phyloP scores from a whole-genome alignment of 2,329 filamentous ascomycete species.

The Cadophora gregata region DNA sequence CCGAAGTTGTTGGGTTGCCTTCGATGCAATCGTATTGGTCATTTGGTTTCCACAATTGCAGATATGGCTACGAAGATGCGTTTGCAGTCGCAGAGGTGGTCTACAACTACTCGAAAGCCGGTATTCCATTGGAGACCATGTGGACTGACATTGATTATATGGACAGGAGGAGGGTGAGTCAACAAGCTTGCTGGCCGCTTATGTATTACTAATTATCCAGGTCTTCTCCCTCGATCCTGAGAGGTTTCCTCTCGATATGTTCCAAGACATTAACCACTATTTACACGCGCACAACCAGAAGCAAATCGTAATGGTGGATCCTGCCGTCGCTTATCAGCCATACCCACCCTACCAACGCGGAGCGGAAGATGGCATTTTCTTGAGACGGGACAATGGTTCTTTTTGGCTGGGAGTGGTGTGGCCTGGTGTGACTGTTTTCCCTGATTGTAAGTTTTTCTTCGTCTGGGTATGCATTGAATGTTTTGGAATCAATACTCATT shows the following conservation, averaged over 20 bases:
- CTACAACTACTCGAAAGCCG: conserved; percentile 68
- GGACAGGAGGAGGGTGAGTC: conserved; percentile 51
- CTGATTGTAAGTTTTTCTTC: conserved; percentile 60
- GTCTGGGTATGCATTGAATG: not conserved
- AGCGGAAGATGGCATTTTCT: conserved; percentile 53
- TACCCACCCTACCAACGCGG: conserved; percentile 61
- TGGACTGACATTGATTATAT: conserved; percentile 72
- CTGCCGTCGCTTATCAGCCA: conserved; percentile 59
- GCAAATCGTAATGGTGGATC: conserved; percentile 81
- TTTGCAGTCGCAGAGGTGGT: conserved; percentile 71
- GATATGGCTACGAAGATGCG: conserved; percentile 67
- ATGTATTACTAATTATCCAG: conserved; percentile 26
- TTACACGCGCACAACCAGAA: conserved; percentile 72
- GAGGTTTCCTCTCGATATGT: conserved; percentile 64
- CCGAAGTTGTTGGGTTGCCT: conserved; percentile 60
- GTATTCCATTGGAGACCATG: conserved; percentile 73
- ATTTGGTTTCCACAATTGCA: conserved; percentile 67
- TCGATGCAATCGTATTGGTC: conserved; percentile 70
- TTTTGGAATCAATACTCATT: not conserved
- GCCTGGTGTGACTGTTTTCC: conserved; percentile 75
- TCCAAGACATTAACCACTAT: conserved; percentile 69
- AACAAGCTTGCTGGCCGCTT: not conserved
- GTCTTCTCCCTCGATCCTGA: conserved; percentile 70
- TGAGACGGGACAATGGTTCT: conserved; percentile 60
- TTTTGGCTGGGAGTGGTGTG: conserved; percentile 72